Base-by-base conservation (phyloP, 2,329 filamentous ascomycete species). In the Aspergillus vadensis region DNA sequence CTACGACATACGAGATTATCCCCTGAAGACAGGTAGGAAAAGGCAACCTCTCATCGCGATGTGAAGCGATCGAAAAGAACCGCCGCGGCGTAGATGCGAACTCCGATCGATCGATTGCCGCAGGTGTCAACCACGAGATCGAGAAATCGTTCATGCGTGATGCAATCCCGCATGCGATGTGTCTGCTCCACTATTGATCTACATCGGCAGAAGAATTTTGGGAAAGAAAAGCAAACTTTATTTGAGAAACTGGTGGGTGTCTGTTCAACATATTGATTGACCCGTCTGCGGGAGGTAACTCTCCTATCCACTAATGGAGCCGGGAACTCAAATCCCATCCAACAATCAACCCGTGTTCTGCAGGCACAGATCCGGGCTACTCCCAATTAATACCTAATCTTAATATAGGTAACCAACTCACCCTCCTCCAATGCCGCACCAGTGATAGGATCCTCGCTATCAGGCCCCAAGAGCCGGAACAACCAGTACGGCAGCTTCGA, bases 51-150 rank as follows among this genome's bases (percentile, higher is more conserved):
- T 19, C 32, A 25, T 27, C 21, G 39, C 47, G 32, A 30, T n/a
- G 14, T 7, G 36, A 55, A 36, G 56, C 56, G 52, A 62, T 52
- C 58, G 52, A 36, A n/a, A 41, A 47, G 44, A 32, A 19, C n/a
- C 25, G 23, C 41, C 23, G 39, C 53, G 25, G 44, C 39, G 6
- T 19, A 19, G 50, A 44, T 21, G 48, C 21, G 27, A 36, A 19
- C 49, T 15, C 32, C 50, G 61, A 63, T 60, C 58, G 61, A 59
- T 56, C 60, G 60, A 55, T 56, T 36, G n/a, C 21, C 17, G 54
- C 49, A 41, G 39, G 2, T 55, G 59, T 58, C 55, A 48, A 39
- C 55, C 60, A 59, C 56, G 56, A 51, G 60, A 62, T 62, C 60
- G 60, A 52, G 8, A 12, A 19, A 12, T 17, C 15, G 27, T 53